Conservation (phyloP, 2,329 filamentous ascomycete genomes). For the Fusarium buxicola region DNA sequence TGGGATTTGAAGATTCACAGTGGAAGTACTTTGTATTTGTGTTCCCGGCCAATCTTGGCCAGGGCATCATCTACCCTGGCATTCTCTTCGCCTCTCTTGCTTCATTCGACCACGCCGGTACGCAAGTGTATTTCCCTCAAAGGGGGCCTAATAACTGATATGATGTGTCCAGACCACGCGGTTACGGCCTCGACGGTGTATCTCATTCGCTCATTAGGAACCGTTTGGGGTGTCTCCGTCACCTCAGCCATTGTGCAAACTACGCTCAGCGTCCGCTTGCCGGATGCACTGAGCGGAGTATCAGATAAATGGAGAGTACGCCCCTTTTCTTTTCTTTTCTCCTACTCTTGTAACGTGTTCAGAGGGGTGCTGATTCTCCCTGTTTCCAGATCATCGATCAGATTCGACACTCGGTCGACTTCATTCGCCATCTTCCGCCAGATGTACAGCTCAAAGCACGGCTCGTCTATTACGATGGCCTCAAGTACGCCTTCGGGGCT, state of each 20-base stretch:
- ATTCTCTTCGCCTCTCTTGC: slow-evolving; percentile 72
- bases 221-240: slow-evolving; percentile 72
- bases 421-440: slow-evolving; percentile 64
- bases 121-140: slow-evolving; percentile 21
- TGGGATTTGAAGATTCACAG: slow-evolving; percentile 61
- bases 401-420: slow-evolving; percentile 70
- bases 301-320: slow-evolving; percentile 69
- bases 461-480: slow-evolving; percentile 69
- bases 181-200: slow-evolving; percentile 73
- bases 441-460: slow-evolving; percentile 68
- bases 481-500: slow-evolving; percentile 66
- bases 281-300: slow-evolving; percentile 64
- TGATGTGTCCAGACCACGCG: slow-evolving; percentile 63
- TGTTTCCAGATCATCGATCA: slow-evolving; percentile 66
- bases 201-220: slow-evolving; percentile 71
- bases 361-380: slow-evolving; percentile 29
- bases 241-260: slow-evolving; percentile 73
- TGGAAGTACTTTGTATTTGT: slow-evolving; percentile 69
- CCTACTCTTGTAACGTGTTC: background rate
- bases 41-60: slow-evolving; percentile 68
- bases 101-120: slow-evolving; percentile 71
- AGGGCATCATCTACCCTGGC: slow-evolving; percentile 69
- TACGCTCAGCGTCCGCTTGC: slow-evolving; percentile 65
- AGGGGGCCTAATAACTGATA: background rate
- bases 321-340: slow-evolving; percentile 38